Conservation (phyloP, 306 rosid species). For the Quillaja saponaria region DNA sequence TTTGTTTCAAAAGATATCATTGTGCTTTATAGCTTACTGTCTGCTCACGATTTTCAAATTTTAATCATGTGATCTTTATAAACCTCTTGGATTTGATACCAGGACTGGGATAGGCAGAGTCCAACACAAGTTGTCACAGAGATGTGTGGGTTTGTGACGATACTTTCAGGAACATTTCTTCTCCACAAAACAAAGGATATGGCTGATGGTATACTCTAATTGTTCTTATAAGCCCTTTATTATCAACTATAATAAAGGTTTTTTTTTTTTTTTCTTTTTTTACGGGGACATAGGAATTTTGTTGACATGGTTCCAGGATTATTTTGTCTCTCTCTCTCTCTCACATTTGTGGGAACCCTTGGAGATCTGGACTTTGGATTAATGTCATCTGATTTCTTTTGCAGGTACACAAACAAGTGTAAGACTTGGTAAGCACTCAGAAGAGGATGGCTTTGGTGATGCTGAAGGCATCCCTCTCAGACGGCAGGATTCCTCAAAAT, state of each 20-base stretch:
- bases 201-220: slow-evolving; percentile 70
- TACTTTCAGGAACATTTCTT: slow-evolving; percentile 98
- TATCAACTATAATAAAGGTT: neutral
- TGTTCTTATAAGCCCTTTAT: neutral
- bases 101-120: slow-evolving; percentile 99
- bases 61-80: slow-evolving; percentile 22
- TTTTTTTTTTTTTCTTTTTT: too few species aligned
- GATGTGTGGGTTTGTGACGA: slow-evolving; percentile 97
- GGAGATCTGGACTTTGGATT: slow-evolving; percentile 19
- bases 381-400: slow-evolving; percentile 19
- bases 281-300: neutral
- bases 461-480: slow-evolving; percentile 90
- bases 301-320: neutral
- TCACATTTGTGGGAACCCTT: neutral
- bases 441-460: slow-evolving; percentile 64
- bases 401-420: slow-evolving; percentile 51
- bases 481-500: slow-evolving; percentile 73
- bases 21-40: neutral
- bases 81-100: slow-evolving; percentile 36
- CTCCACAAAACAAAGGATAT: slow-evolving; percentile 98
- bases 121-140: slow-evolving; percentile 98
- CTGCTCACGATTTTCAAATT: slow-evolving; percentile 17
- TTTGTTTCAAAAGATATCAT: neutral
- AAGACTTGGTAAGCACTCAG: slow-evolving; percentile 74
- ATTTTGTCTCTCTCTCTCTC: neutral